Percentiles rank a stretch among this genome's conserved stretches.
Conservation (phyloP, 2,329 filamentous ascomycete genomes). For the Ascosphaera pollenicola region DNA sequence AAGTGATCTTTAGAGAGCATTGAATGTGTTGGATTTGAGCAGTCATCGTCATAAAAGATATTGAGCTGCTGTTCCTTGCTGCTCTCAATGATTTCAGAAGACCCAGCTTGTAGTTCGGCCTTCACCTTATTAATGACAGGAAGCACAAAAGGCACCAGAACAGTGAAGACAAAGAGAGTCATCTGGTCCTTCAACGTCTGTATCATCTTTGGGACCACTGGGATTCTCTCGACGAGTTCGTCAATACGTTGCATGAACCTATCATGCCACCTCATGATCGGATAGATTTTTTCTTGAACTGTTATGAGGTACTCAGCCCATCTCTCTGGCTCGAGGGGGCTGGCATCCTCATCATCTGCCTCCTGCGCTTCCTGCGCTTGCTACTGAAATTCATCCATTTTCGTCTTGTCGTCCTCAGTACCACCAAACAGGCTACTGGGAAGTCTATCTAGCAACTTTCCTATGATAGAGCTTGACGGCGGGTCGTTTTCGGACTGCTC, state of each 20-base stretch:
- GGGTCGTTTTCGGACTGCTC: conserved; percentile 35
- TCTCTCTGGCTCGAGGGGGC: conserved; percentile 60
- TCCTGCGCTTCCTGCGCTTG: conserved; percentile 57
- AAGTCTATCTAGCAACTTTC: conserved; percentile 60
- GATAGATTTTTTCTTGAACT: conserved; percentile 60
- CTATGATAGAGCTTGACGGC: conserved; percentile 51
- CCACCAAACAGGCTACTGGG: conserved; percentile 60
- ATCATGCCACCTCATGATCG: conserved; percentile 79
- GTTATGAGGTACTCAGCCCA: conserved; percentile 58
- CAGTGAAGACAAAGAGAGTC: conserved; percentile 74
- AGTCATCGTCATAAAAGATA: conserved; percentile 61
- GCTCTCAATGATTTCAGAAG: conserved; percentile 67
- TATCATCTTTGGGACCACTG: conserved; percentile 61
- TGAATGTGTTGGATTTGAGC: conserved; percentile 69
- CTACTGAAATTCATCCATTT: conserved; percentile 58
- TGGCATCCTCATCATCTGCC: conserved; percentile 43
- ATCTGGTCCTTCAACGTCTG: conserved; percentile 76
- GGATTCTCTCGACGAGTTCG: conserved; percentile 62
- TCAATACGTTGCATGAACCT: conserved; percentile 62
- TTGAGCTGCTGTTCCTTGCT: conserved; percentile 66
- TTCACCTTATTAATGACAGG: conserved; percentile 76
- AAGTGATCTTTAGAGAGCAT: conserved; percentile 97
- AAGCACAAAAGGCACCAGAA: conserved; percentile 70
- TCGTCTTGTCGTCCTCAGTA: conserved; percentile 37
- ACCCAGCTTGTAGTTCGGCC: conserved; percentile 65